Percentiles rank a stretch among this genome's conserved stretches.
Conservation (phyloP, 2,329 filamentous ascomycete genomes). For the Eutypella sp. region DNA sequence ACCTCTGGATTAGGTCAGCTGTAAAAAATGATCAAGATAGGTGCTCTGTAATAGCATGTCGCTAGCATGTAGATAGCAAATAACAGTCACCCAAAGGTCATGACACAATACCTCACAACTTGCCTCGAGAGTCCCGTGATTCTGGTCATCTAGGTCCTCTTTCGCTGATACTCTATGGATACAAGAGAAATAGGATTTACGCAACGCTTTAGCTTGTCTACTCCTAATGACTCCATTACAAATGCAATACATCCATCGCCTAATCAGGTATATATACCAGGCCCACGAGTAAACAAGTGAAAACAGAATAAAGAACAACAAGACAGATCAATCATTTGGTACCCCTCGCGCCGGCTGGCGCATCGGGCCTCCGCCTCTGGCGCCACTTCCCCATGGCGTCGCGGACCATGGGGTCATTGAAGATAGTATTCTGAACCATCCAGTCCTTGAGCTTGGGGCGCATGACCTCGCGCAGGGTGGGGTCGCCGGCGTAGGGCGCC, state of each 20-base stretch:
- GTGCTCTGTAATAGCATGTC: not conserved
- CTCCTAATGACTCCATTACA: too few relatives aligned
- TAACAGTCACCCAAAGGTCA: too few relatives aligned
- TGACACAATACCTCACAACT: too few relatives aligned
- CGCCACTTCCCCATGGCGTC: slow-evolving; percentile 69
- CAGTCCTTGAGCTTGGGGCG: slow-evolving; percentile 75
- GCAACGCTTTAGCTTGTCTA: too few relatives aligned
- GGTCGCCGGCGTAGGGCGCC: slow-evolving; percentile 73
- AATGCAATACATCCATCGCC: too few relatives aligned
- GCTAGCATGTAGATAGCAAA: not conserved
- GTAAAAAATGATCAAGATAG: not conserved
- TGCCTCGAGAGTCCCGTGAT: too few relatives aligned
- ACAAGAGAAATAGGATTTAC: too few relatives aligned
- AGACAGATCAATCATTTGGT: slow-evolving; percentile 40
- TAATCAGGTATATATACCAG: too few relatives aligned
- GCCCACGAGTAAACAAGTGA: too few relatives aligned
- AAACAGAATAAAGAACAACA: too few relatives aligned
- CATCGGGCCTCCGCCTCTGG: slow-evolving; percentile 56
- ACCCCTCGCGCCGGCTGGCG: slow-evolving; percentile 56
- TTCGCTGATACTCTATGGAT: too few relatives aligned
- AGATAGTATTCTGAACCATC: slow-evolving; percentile 80
- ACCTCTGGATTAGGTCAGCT: not conserved
- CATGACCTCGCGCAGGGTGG: slow-evolving; percentile 57
- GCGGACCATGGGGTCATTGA: slow-evolving; percentile 73
- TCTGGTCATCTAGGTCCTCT: too few relatives aligned